Conservation (phyloP, 805 yeast species). For the Kodamaea kaohsiungensis region DNA sequence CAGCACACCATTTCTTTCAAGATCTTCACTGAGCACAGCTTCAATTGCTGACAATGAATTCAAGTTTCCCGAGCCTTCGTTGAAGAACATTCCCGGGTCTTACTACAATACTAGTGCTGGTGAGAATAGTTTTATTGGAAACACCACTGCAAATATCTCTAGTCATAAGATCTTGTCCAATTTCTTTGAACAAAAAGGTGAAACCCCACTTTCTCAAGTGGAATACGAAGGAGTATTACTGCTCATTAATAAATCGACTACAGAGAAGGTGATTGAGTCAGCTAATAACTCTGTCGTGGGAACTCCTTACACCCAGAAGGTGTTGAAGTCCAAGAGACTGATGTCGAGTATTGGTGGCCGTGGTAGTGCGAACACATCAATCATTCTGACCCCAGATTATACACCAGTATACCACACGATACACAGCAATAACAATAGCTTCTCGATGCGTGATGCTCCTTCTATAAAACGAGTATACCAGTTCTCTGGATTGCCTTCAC, state of each 20-base stretch:
- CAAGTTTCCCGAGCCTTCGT: constrained; percentile 5
- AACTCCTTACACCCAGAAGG: constrained; percentile 31
- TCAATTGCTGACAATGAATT: neutral
- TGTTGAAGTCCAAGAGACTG: constrained; percentile 20
- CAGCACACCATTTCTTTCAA: neutral
- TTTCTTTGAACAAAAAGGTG: constrained; percentile 76
- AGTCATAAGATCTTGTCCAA: constrained; percentile 60
- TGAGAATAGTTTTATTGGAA: neutral
- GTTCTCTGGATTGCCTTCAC: constrained; percentile 47
- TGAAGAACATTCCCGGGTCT: constrained; percentile 12
- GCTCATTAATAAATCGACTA: constrained; percentile 8
- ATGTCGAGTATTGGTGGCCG: constrained; percentile 1
- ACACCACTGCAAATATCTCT: constrained; percentile 21
- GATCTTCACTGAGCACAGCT: constrained; percentile 3
- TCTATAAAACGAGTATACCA: constrained; percentile 46
- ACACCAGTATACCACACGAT: constrained; percentile 39
- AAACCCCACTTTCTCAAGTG: constrained; percentile 65
- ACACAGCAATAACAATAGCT: constrained; percentile 19
- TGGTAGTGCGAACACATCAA: constrained; percentile 17
- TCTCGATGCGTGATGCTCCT: constrained; percentile 21
- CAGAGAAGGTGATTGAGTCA: neutral
- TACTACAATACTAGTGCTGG: constrained; percentile 11
- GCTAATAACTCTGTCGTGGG: constrained; percentile 7
- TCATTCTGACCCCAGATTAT: constrained; percentile 37
- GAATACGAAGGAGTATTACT: constrained; percentile 79